Base-by-base conservation (phyloP, 2,329 filamentous ascomycete genomes). In the Cytospora piceae region DNA sequence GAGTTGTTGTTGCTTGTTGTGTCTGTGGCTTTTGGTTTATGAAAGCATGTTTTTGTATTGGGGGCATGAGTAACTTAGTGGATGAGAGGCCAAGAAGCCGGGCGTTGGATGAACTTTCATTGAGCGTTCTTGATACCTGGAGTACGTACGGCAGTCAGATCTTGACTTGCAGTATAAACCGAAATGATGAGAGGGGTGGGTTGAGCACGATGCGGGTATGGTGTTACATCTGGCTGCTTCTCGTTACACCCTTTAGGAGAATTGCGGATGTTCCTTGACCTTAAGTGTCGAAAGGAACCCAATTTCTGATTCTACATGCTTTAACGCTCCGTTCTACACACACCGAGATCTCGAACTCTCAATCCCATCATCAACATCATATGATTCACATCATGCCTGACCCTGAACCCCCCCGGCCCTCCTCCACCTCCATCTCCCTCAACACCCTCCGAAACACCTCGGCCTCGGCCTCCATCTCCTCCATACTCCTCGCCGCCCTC, bases 391-490 rank as follows among this genome's bases (percentile, higher is more conserved):
- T 59, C 67, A 37, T 51, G 46, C 42, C 34, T 51, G 32, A 24
- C 39, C 31, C 27, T 29, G 27, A 29, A 29, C 27, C 27, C 17
- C 1, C 8, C 4, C 15, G 12, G 81, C 71, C 46, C 64, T 68
- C 68, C 42, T 71, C 72, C 22, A n/a, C 58, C 29, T 74, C 77
- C 78, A 83, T 80, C 69, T 79, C 76, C 67, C 71, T 74, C 70
- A 89, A 70, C 14, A 80, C 82, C 56, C 74, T 73, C 64, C 84
- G 85, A 72, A 94, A 87, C 80, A 84, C 81, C 70, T 84, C 82
- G 12, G 93, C 93, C 81, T 97, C 94, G 12, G 82, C 82, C 68
- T 83, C 81, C 94, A 98, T 97, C 73, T 92, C 91, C 71, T 88
- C 88, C 75, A 85, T 83, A 27, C 79, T 85, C 75, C 93, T 85